A percentile compares a stretch with the other conserved stretches of the same genome.
Evolutionary conservation across 2,329 filamentous ascomycete species (phyloP).

Genomic region (Albophoma yamanashiensis): DNA sequence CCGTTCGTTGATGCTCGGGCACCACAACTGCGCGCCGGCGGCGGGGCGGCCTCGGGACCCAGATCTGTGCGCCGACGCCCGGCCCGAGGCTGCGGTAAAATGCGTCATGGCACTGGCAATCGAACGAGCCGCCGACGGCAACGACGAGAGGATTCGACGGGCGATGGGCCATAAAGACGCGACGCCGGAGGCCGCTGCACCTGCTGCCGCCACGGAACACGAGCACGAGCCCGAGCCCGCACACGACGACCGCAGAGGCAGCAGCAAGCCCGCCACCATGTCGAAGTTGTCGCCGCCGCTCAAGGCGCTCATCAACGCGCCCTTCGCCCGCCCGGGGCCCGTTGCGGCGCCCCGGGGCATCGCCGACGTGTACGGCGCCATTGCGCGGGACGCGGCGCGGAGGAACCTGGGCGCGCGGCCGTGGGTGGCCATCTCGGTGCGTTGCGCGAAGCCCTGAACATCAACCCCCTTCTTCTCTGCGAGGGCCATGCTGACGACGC

Average conservation of each 20-base stretch:
- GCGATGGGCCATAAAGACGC: neutral
- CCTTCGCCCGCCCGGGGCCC: constrained; percentile 54
- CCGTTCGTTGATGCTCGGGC: neutral
- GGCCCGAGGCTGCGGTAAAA: neutral
- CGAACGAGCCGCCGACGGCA: neutral
- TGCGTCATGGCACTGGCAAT: neutral
- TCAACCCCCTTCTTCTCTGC: too few relatives aligned
- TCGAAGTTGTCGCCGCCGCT: constrained; percentile 61
- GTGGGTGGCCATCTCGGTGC: constrained; percentile 57
- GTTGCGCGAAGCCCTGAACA: too few relatives aligned
- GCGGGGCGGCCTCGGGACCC: neutral
- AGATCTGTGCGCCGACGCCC: neutral
- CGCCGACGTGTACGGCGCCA: constrained; percentile 49
- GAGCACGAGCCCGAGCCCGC: neutral
- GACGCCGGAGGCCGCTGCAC: neutral
- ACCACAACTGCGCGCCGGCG: neutral
- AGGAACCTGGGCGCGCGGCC: constrained; percentile 51
- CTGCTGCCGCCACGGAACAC: neutral
- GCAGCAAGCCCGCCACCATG: constrained; percentile 43
- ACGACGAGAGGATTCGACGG: neutral
- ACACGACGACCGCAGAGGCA: neutral
- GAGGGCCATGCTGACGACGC: too few relatives aligned
- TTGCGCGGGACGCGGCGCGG: constrained; percentile 51
- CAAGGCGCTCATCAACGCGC: constrained; percentile 64
- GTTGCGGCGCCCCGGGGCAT: constrained; percentile 55